A percentile compares a stretch with the other conserved stretches of the same genome.
Conservation (phyloP, 1,284 basidiomycete genomes). For the Apiotrichum gamsii region DNA sequence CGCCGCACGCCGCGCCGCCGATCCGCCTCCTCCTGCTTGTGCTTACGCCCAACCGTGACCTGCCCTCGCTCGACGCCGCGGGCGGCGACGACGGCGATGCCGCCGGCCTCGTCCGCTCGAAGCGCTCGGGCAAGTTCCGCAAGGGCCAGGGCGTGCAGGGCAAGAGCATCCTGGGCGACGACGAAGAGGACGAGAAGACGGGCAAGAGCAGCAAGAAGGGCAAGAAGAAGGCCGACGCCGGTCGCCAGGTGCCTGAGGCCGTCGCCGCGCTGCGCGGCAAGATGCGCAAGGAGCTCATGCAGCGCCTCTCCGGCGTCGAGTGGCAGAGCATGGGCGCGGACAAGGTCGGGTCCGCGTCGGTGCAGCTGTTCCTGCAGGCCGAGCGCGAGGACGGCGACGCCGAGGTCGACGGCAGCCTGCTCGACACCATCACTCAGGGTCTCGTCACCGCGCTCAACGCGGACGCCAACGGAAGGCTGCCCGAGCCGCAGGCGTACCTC, state of each 20-base stretch:
- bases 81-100: slow-evolving; percentile 8
- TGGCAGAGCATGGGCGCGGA: slow-evolving; percentile 72
- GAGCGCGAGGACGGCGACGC: slow-evolving; percentile 62
- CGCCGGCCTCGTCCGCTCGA: slow-evolving; percentile 37
- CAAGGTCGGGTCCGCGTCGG: slow-evolving; percentile 70
- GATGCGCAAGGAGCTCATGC: slow-evolving; percentile 55
- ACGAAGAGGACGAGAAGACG: too few species aligned
- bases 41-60: slow-evolving; percentile 51
- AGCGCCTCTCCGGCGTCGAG: slow-evolving; percentile 62
- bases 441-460: slow-evolving; percentile 58
- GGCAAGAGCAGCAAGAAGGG: slow-evolving; percentile 13
- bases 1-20: slow-evolving; percentile 83
- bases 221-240: slow-evolving; percentile 17
- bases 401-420: slow-evolving; percentile 61
- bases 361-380: slow-evolving; percentile 74
- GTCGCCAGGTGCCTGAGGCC: slow-evolving; percentile 30
- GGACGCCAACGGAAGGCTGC: slow-evolving; percentile 12
- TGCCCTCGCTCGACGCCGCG: slow-evolving; percentile 50
- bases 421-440: slow-evolving; percentile 77
- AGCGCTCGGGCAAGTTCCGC: slow-evolving; percentile 43
- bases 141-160: slow-evolving; percentile 43
- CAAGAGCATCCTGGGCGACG: slow-evolving; percentile 43
- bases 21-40: slow-evolving; percentile 69
- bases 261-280: slow-evolving; percentile 18
- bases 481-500: slow-evolving; percentile 46